Conservation (phyloP, 371 early-diverging fungal species). For the Rhizopus delemar region DNA sequence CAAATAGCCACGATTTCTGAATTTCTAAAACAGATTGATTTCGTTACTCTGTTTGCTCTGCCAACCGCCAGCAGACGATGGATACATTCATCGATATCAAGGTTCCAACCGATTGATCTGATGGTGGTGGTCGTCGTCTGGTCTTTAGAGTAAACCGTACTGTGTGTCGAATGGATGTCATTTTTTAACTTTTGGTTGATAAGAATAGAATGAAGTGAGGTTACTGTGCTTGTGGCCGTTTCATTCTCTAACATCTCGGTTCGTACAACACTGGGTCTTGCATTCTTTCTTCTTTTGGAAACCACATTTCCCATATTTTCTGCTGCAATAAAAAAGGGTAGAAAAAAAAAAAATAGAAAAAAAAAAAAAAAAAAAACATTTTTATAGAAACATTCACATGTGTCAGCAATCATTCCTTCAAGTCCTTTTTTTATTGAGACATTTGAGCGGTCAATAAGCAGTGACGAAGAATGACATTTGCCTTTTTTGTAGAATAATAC, state of each 20-base stretch:
- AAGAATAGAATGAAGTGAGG: slow-evolving; percentile 51
- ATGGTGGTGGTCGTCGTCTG: slow-evolving; percentile 51
- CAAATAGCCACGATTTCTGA: slow-evolving; percentile 92
- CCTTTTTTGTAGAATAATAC: slow-evolving; percentile 34
- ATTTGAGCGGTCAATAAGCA: slow-evolving; percentile 7
- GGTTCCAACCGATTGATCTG: slow-evolving; percentile 48
- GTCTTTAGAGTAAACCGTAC: slow-evolving; percentile 40
- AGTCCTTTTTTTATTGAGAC: slow-evolving; percentile 2
- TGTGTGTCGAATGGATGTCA: slow-evolving; percentile 28
- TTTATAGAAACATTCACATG: slow-evolving; percentile 1
- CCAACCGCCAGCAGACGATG: slow-evolving; percentile 78
- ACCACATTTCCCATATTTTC: slow-evolving; percentile 42
- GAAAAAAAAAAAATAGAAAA: slow-evolving; percentile 19
- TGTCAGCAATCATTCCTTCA: background rate
- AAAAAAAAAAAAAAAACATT: slow-evolving; percentile 8
- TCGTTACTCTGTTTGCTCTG: slow-evolving; percentile 68
- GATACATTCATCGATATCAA: slow-evolving; percentile 89
- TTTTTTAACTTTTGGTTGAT: slow-evolving; percentile 27
- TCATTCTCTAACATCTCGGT: slow-evolving; percentile 51
- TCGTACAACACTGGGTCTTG: slow-evolving; percentile 44
- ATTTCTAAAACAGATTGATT: slow-evolving; percentile 76
- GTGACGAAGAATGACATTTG: slow-evolving; percentile 36
- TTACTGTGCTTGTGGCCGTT: slow-evolving; percentile 40
- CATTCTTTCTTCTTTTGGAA: slow-evolving; percentile 47
- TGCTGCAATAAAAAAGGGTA: slow-evolving; percentile 12